phyloP scores from a whole-genome alignment of 108 stramenopile species.

The Stephanodiscus minutulus region DNA sequence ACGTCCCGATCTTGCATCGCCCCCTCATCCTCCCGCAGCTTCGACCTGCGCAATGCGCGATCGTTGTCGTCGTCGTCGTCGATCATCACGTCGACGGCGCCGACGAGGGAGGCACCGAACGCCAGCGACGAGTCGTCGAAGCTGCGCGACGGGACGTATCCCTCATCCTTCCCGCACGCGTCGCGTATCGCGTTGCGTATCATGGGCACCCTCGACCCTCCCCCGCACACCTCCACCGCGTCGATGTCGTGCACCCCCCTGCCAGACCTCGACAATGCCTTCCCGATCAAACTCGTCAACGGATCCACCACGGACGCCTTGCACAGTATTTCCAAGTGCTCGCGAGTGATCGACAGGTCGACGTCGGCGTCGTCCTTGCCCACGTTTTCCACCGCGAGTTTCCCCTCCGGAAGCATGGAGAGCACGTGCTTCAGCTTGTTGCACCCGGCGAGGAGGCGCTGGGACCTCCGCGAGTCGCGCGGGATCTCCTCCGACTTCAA shows the following conservation, averaged over 20 bases:
- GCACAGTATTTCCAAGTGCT: constrained; percentile 39
- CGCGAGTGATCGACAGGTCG: constrained; percentile 34
- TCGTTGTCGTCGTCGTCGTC: constrained; percentile 8
- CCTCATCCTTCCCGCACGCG: constrained; percentile 21
- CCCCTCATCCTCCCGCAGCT: constrained; percentile 33
- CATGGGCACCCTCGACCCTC: constrained; percentile 62
- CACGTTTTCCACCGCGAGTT: constrained; percentile 55
- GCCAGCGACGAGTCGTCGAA: constrained; percentile 65
- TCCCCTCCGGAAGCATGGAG: constrained; percentile 49
- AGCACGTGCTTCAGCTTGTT: constrained; percentile 57
- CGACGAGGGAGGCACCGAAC: constrained; percentile 50
- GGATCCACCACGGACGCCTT: constrained; percentile 8
- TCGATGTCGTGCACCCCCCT: neutral
- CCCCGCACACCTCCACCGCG: constrained; percentile 54
- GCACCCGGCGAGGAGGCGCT: constrained; percentile 54
- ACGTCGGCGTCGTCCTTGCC: constrained; percentile 49
- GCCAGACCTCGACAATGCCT: constrained; percentile 28
- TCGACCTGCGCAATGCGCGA: constrained; percentile 15
- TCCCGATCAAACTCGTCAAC: constrained; percentile 35
- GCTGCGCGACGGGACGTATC: constrained; percentile 43
- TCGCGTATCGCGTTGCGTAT: constrained; percentile 50
- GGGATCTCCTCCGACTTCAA: constrained; percentile 15
- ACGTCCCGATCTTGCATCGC: constrained; percentile 45
- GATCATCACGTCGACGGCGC: neutral
- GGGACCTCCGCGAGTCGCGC: constrained; percentile 46